Percentiles rank a stretch among this genome's conserved stretches.
Evolutionary conservation across 2,329 filamentous ascomycete species (phyloP).

Genomic region (Fusarium nygamai): DNA sequence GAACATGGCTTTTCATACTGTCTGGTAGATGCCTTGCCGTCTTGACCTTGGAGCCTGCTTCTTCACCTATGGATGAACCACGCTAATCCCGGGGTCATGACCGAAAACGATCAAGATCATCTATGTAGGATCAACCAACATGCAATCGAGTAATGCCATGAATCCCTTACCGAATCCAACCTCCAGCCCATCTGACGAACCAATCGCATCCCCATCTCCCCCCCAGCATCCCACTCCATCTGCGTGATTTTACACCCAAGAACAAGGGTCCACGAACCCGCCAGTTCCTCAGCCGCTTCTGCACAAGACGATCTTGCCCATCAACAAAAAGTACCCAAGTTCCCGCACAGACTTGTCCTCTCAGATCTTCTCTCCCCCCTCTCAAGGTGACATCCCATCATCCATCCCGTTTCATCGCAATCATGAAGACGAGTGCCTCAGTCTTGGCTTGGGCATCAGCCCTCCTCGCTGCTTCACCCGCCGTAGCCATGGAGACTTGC

Average conservation of each 20-base stretch:
- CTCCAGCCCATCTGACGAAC: background rate
- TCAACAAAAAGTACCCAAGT: constrained; percentile 7
- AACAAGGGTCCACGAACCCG: background rate
- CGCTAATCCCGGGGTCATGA: background rate
- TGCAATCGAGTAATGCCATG: background rate
- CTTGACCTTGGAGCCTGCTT: background rate
- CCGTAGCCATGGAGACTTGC: background rate
- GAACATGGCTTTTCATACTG: accelerated
- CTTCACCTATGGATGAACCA: background rate
- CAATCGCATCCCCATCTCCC: background rate
- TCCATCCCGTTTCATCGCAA: background rate
- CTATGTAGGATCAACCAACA: background rate
- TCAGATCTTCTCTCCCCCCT: background rate
- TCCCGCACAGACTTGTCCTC: constrained; percentile 12
- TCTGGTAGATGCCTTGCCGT: background rate
- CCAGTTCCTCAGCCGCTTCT: background rate
- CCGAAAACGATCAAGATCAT: background rate
- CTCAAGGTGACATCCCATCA: background rate
- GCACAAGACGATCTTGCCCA: background rate
- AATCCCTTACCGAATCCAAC: background rate
- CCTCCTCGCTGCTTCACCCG: background rate
- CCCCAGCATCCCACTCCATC: background rate
- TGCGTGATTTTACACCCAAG: background rate
- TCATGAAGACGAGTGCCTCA: constrained; percentile 3
- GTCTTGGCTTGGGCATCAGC: constrained; percentile 10